Evolutionary conservation across 768 basidiomycete species (phyloP), one percentile per base, ranked within the genome.

Genomic region (Mycena epipterygia): DNA sequence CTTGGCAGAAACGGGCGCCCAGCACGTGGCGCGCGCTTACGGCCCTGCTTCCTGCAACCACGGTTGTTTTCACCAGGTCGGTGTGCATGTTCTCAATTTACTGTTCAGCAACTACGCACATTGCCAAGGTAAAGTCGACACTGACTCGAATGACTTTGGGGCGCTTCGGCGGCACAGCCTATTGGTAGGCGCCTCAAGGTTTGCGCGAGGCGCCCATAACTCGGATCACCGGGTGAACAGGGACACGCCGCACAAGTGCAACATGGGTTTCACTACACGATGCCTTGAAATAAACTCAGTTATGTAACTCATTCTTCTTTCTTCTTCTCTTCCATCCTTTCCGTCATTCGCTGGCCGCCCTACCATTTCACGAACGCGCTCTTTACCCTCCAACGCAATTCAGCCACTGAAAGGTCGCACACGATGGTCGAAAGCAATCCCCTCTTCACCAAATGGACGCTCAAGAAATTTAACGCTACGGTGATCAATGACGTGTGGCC

Each of bases 401-500:
- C 12, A 46, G 52, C 23, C 5, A 25, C 23, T 8, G 46, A 60
- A 60, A 67, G 57, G 41, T 48, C 48, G 46, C 29, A 7, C 35
- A 42, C 27, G 17, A 67, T 68, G 67, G 67, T 68, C 52, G 59
- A 51, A 21, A 61, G 42, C 25, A 56, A 68, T 37, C 67, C 67
- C 30, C 41, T 68, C 52, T 55, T 68, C 33, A 37, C 3, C 2
- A 42, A 52, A 14, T 55, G 30, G 59, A 46, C 67, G 23, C 46
- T 80, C 60, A 82, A 81, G 68, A 83, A 82, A 66, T 82, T 83
- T 71, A 77, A 81, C 59, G 80, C 82, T 8, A 85, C 83, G 67
- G 88, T 91, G 67, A 82, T 91, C 60, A 89, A 90, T 74, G 89
- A 90, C 74, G 88, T 90, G n/a, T 91, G 89, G 89, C 88, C 88